Percentiles rank a stretch among this genome's conserved stretches.
Conservation (phyloP, 768 basidiomycete genomes). For the Hysterangium stoloniferum region DNA sequence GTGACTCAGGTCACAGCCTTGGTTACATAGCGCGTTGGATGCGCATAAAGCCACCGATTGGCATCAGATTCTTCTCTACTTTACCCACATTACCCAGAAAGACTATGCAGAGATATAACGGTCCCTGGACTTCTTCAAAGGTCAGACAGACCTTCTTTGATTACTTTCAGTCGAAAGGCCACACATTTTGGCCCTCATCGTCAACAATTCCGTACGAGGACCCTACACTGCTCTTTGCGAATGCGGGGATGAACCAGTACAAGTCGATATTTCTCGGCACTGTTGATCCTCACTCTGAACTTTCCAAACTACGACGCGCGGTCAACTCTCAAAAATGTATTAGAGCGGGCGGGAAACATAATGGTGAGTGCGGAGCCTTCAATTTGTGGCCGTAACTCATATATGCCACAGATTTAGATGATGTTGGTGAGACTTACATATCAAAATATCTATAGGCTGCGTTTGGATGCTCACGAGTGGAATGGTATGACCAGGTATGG, state of each 20-base stretch:
- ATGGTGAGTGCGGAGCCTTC: slow-evolving; percentile 44
- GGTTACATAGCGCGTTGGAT: slow-evolving; percentile 6
- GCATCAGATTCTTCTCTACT: slow-evolving; percentile 2
- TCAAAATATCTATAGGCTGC: too few relatives aligned
- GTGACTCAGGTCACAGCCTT: slow-evolving; percentile 2
- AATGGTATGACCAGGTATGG: slow-evolving; percentile 38
- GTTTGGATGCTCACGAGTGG: too few relatives aligned
- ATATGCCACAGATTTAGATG: slow-evolving; percentile 75
- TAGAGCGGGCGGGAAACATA: slow-evolving; percentile 97
- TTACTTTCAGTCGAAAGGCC: slow-evolving; percentile 72
- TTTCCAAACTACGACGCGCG: slow-evolving; percentile 85
- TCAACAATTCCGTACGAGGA: slow-evolving; percentile 96
- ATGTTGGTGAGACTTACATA: slow-evolving; percentile 70
- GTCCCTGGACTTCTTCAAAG: slow-evolving; percentile 65
- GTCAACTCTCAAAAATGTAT: slow-evolving; percentile 99
- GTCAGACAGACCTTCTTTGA: slow-evolving; percentile 88
- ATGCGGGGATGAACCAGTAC: slow-evolving; percentile 98
- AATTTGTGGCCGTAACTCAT: slow-evolving; percentile 6
- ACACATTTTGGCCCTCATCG: slow-evolving; percentile 87
- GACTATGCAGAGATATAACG: slow-evolving; percentile 12
- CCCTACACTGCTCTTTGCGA: slow-evolving; percentile 94
- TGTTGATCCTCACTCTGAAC: slow-evolving; percentile 89
- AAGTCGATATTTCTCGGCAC: slow-evolving; percentile 98
- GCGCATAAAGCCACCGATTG: slow-evolving; percentile 8
- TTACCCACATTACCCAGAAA: neutral